phyloP scores from a whole-genome alignment of 2,329 filamentous ascomycete genomes.

The Botryotinia globosa region DNA sequence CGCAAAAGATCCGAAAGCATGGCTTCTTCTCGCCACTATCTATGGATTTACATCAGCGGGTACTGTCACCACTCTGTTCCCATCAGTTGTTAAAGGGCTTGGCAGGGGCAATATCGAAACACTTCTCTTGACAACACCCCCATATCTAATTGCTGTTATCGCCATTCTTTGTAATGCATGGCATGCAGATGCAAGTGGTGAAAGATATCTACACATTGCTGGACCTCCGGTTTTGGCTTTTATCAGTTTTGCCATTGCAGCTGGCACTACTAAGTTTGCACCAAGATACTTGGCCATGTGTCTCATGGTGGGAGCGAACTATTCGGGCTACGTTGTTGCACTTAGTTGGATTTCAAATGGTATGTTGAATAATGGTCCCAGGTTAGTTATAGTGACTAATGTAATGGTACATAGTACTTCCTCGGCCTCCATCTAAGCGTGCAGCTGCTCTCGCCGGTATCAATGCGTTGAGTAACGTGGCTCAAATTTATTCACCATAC shows the following conservation, averaged over 20 bases:
- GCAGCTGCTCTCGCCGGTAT: slow-evolving; percentile 27
- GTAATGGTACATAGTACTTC: slow-evolving; percentile 37
- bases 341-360: slow-evolving; percentile 69
- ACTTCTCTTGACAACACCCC: slow-evolving; percentile 25
- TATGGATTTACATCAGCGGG: slow-evolving; percentile 23
- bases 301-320: slow-evolving; percentile 15
- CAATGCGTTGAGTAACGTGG: slow-evolving; percentile 48
- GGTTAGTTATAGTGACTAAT: not conserved
- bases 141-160: slow-evolving; percentile 29
- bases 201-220: slow-evolving; percentile 26
- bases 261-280: slow-evolving; percentile 21
- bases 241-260: slow-evolving; percentile 26
- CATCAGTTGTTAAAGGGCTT: slow-evolving; percentile 19
- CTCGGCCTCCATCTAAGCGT: slow-evolving; percentile 28
- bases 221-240: slow-evolving; percentile 26
- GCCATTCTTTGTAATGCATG: slow-evolving; percentile 21
- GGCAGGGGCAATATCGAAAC: not conserved
- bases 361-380: not conserved
- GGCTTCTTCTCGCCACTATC: slow-evolving; percentile 15
- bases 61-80: slow-evolving; percentile 37
- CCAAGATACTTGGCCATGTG: slow-evolving; percentile 28
- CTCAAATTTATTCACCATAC: slow-evolving; percentile 65
- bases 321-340: slow-evolving; percentile 44
- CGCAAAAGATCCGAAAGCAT: slow-evolving; percentile 16
- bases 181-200: slow-evolving; percentile 23